Conservation (phyloP, 345 rosid species). For the Syzygium aqueum region DNA sequence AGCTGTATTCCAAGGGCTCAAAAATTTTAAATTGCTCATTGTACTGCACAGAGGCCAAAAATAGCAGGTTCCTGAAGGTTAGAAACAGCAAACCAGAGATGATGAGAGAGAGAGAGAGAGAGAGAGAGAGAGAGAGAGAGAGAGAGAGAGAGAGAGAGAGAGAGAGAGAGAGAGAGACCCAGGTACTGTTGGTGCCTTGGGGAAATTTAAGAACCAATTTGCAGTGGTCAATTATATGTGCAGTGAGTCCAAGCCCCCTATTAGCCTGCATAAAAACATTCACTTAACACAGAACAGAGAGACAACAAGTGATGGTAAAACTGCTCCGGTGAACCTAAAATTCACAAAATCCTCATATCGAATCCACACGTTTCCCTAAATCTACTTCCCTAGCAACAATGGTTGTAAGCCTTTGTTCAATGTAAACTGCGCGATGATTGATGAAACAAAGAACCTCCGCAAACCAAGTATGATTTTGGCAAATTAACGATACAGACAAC, state of each 20-base stretch:
- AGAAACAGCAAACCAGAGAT: neutral
- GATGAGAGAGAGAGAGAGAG: slow-evolving; percentile 1
- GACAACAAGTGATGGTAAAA: neutral
- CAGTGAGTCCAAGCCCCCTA: slow-evolving; percentile 86
- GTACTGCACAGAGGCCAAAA: slow-evolving; percentile 39
- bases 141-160: slow-evolving; percentile 2
- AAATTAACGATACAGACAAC: neutral
- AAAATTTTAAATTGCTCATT: slow-evolving; percentile 72
- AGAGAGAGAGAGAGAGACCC: slow-evolving; percentile 40
- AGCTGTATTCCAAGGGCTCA: slow-evolving; percentile 84
- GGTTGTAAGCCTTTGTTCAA: neutral
- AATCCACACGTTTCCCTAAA: neutral
- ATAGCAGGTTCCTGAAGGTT: neutral
- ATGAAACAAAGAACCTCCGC: neutral
- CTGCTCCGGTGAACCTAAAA: neutral
- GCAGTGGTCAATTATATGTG: slow-evolving; percentile 65
- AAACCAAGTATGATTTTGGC: neutral
- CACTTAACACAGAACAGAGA: neutral
- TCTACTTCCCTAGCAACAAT: neutral
- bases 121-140: slow-evolving; percentile 16
- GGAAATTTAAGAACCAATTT: slow-evolving; percentile 82
- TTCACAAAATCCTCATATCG: neutral
- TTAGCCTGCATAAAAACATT: slow-evolving; percentile 36
- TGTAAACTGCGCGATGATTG: neutral
- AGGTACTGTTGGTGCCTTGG: slow-evolving; percentile 84